Evolutionary conservation across 1,284 basidiomycete genomes (phyloP).

Genomic region (Peniophora sp.): DNA sequence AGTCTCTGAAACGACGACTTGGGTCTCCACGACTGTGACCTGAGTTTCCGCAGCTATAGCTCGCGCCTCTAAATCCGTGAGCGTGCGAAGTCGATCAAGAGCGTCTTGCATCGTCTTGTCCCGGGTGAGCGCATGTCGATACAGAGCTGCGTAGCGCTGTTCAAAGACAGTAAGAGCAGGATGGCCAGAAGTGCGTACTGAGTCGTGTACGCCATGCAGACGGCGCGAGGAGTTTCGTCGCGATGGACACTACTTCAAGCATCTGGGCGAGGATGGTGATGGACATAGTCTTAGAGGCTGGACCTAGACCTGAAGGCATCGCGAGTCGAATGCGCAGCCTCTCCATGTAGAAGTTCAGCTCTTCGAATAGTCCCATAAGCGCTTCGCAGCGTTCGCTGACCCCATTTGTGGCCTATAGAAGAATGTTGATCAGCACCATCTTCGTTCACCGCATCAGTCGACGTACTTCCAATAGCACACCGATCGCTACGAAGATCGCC

Average conservation of each 20-base stretch:
- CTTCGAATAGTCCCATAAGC: background rate
- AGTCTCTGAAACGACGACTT: too few relatives aligned
- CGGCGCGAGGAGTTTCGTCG: background rate
- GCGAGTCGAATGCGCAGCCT: background rate
- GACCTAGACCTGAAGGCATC: background rate
- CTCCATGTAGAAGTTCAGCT: background rate
- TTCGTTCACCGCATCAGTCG: background rate
- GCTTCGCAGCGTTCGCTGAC: background rate
- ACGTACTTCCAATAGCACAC: background rate
- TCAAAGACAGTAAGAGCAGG: background rate
- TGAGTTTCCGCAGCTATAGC: background rate
- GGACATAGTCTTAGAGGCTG: background rate
- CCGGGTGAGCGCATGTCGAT: background rate
- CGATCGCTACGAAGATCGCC: background rate
- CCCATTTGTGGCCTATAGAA: background rate
- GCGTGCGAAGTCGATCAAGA: background rate
- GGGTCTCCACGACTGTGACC: background rate
- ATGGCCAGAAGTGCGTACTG: background rate
- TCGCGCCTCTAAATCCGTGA: background rate
- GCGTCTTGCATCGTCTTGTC: background rate
- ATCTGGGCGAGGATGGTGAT: background rate
- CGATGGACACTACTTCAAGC: background rate
- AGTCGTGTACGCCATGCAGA: background rate
- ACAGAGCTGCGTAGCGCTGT: background rate
- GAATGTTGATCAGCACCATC: background rate